Evolutionary conservation across 179 eudicot genomes (phyloP).

Genomic region (Carnegiea gigantea): DNA sequence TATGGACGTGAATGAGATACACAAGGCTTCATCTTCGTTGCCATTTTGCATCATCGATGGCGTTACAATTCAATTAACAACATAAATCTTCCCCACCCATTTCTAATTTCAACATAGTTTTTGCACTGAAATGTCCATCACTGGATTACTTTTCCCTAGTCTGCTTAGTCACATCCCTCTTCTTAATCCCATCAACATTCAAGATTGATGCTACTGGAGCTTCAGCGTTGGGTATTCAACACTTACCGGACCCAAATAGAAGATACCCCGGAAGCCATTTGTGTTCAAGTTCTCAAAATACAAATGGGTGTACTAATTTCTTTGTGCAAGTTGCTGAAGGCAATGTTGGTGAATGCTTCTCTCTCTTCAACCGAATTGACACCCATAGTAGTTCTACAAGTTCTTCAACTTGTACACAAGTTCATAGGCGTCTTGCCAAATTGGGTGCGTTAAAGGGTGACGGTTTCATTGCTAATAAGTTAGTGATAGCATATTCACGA

Average conservation of each 20-base stretch:
- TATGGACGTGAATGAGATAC: slow-evolving; percentile 10
- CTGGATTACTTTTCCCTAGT: slow-evolving; percentile 27
- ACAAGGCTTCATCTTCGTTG: slow-evolving; percentile 9
- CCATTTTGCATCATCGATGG: slow-evolving; percentile 10
- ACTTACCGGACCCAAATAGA: slow-evolving; percentile 13
- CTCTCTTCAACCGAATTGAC: slow-evolving; percentile 24
- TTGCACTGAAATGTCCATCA: slow-evolving; percentile 24
- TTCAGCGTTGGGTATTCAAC: slow-evolving; percentile 17
- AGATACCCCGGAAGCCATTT: slow-evolving; percentile 16
- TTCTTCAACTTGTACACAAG: slow-evolving; percentile 39
- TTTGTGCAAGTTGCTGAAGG: neutral
- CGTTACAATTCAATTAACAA: slow-evolving; percentile 3
- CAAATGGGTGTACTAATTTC: slow-evolving; percentile 20
- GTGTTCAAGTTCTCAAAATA: slow-evolving; percentile 7
- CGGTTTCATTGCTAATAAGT: slow-evolving; percentile 38
- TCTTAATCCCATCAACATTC: slow-evolving; percentile 22
- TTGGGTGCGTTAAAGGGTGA: slow-evolving; percentile 30
- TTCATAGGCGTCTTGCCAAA: slow-evolving; percentile 42
- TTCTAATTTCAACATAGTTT: neutral
- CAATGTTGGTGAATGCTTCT: slow-evolving; percentile 24
- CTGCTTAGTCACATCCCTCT: slow-evolving; percentile 21
- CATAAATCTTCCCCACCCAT: neutral
- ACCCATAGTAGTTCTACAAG: neutral
- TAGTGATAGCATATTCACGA: slow-evolving; percentile 30
- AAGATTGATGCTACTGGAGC: slow-evolving; percentile 30